These are phyloP conservation scores for Epicoccum nigrum DNA, from an alignment of 2,329 filamentous ascomycete genomes.

Conservation along the genomic window DNA sequence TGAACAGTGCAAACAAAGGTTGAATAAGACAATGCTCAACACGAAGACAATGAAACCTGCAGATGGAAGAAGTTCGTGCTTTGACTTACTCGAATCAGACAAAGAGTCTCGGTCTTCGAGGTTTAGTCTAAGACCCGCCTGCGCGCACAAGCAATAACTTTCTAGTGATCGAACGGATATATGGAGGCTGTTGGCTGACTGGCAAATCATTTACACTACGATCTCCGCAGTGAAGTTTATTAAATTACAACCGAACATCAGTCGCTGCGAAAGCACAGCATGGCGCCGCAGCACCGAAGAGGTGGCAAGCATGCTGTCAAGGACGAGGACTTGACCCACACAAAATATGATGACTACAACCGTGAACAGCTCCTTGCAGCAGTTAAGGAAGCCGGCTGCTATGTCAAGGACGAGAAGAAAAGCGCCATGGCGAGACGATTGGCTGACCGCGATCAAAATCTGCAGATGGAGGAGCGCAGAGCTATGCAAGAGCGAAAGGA, in stretches of 20 bases:
- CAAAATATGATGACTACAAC: conserved; percentile 36
- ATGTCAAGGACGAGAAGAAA: conserved; percentile 42
- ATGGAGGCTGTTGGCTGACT: too few species aligned
- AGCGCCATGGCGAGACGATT: conserved; percentile 32
- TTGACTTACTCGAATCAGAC: too few species aligned
- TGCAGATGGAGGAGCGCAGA: conserved; percentile 13
- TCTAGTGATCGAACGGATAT: too few species aligned
- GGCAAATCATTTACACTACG: too few species aligned
- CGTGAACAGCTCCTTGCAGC: conserved; percentile 30
- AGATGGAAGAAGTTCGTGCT: too few species aligned
- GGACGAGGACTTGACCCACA: conserved; percentile 34
- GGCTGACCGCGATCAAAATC: conserved; percentile 13
- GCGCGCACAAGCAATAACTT: too few species aligned
- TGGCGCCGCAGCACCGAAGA: conserved; percentile 29
- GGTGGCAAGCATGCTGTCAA: conserved; percentile 41
- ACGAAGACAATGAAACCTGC: background rate
- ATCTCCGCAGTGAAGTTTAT: too few species aligned
- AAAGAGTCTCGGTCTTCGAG: too few species aligned
- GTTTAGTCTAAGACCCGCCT: too few species aligned
- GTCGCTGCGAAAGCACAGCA: background rate
- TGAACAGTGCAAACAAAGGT: conserved; percentile 4
- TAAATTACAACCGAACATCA: too few species aligned
- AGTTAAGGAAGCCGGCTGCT: conserved; percentile 28
- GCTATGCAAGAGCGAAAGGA: conserved; percentile 15
- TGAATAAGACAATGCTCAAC: background rate